phyloP scores from a whole-genome alignment of 1,284 basidiomycete genomes.

The Ustilago hordei region DNA sequence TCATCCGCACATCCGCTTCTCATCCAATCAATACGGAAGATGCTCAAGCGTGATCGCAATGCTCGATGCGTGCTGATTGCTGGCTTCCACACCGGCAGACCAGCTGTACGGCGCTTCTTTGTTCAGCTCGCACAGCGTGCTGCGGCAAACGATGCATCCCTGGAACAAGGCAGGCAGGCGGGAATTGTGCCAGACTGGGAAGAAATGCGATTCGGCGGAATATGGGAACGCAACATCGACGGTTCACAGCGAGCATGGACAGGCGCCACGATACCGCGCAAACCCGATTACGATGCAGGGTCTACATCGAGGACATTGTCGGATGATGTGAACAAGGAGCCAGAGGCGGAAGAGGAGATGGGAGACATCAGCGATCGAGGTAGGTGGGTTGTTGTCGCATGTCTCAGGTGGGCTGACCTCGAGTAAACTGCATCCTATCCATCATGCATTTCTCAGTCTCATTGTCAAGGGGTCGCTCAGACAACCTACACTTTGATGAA shows the following conservation, averaged over 20 bases:
- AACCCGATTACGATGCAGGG: constrained; percentile 14
- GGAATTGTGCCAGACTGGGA: constrained; percentile 54
- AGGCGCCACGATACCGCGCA: constrained; percentile 20
- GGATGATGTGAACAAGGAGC: background rate
- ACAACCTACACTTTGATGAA: background rate
- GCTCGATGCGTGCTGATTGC: constrained; percentile 58
- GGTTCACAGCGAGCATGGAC: constrained; percentile 40
- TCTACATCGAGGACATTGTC: background rate
- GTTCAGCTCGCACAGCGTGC: constrained; percentile 25
- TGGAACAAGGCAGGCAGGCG: constrained; percentile 12
- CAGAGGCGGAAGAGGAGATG: constrained; percentile 56
- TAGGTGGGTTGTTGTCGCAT: constrained; percentile 62
- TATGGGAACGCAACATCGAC: constrained; percentile 55
- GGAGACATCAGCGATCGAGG: constrained; percentile 61
- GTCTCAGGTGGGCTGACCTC: constrained; percentile 49
- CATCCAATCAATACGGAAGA: constrained; percentile 52
- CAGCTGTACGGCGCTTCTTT: constrained; percentile 61
- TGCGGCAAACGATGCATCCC: background rate
- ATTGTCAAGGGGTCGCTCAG: background rate
- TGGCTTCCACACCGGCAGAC: constrained; percentile 65
- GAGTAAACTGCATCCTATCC: constrained; percentile 5
- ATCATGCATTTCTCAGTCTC: background rate
- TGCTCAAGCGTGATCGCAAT: constrained; percentile 36
- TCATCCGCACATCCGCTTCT: constrained; percentile 60
- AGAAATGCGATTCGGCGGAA: constrained; percentile 36